phyloP scores from a whole-genome alignment of 805 yeast species.

The Ogataea glucozyma region DNA sequence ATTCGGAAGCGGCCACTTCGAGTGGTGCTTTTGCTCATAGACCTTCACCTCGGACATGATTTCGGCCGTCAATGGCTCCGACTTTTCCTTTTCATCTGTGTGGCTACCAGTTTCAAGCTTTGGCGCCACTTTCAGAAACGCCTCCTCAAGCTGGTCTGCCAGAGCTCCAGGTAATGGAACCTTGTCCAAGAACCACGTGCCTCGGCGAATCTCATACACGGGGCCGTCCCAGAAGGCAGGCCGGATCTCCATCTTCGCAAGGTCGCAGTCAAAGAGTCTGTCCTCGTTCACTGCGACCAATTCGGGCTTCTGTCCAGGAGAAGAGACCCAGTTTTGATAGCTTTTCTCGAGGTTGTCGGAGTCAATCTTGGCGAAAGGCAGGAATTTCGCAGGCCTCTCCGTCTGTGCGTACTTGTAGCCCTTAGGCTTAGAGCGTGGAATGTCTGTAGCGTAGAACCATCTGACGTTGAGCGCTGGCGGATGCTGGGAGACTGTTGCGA shows the following conservation, averaged over 20 bases:
- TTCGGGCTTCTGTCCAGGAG: slow-evolving; percentile 1
- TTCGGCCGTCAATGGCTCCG: slow-evolving; percentile 14
- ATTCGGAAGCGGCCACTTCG: slow-evolving; percentile 31
- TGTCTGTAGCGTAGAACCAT: slow-evolving; percentile 87
- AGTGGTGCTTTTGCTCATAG: slow-evolving; percentile 34
- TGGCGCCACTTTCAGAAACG: slow-evolving; percentile 41
- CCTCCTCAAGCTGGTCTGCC: slow-evolving; percentile 60
- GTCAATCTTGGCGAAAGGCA: slow-evolving; percentile 68
- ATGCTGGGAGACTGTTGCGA: no score
- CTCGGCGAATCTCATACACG: slow-evolving; percentile 75
- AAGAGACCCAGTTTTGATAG: slow-evolving; percentile 34
- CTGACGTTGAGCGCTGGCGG: slow-evolving; percentile 19
- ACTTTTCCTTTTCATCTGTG: neutral
- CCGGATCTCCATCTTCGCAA: slow-evolving; percentile 50
- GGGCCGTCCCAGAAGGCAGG: slow-evolving; percentile 94
- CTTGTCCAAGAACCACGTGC: slow-evolving; percentile 75
- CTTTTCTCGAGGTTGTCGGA: slow-evolving; percentile 58
- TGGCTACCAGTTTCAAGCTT: slow-evolving; percentile 4
- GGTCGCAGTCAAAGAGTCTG: slow-evolving; percentile 69
- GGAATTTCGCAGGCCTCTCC: slow-evolving; percentile 56
- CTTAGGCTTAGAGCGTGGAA: slow-evolving; percentile 68
- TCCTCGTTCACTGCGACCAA: slow-evolving; percentile 76
- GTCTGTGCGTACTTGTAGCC: slow-evolving; percentile 54
- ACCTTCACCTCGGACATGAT: slow-evolving; percentile 27
- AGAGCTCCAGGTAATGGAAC: slow-evolving; percentile 52